These are phyloP conservation scores for Hemerocallis citrina DNA, from an alignment of 106 monocot genomes.

Conservation along the genomic window DNA sequence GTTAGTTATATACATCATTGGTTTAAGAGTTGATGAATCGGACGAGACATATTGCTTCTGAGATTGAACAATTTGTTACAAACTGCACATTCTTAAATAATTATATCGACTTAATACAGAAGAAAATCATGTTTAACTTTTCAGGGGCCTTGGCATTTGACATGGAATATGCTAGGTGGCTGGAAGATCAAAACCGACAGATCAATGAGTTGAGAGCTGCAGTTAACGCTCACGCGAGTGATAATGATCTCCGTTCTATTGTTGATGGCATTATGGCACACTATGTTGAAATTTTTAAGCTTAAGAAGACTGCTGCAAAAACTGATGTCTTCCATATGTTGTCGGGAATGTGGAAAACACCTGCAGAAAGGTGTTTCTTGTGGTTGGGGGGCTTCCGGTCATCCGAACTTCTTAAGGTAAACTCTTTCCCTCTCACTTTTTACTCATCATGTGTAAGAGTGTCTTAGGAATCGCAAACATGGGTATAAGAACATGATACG, in stretches of 20 bases:
- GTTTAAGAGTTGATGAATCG: too few species aligned
- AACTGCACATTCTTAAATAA: neutral
- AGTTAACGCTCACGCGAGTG: slow-evolving; percentile 43
- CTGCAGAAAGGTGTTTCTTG: slow-evolving; percentile 72
- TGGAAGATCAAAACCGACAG: slow-evolving; percentile 51
- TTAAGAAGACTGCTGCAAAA: slow-evolving; percentile 56
- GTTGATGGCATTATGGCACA: slow-evolving; percentile 52
- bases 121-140: slow-evolving; percentile 5
- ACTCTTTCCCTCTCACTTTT: too few species aligned
- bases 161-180: slow-evolving; percentile 68
- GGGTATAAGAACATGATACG: too few species aligned
- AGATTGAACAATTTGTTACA: neutral
- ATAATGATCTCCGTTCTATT: slow-evolving; percentile 39
- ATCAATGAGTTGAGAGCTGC: slow-evolving; percentile 47
- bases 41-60: slow-evolving; percentile 1
- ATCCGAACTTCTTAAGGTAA: slow-evolving; percentile 72
- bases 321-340: slow-evolving; percentile 74
- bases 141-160: slow-evolving; percentile 65
- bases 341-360: slow-evolving; percentile 76
- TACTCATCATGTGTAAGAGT: too few species aligned
- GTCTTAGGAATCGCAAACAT: too few species aligned
- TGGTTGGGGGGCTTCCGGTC: slow-evolving; percentile 80
- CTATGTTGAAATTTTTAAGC: slow-evolving; percentile 54
- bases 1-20: too few species aligned
- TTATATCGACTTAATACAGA: too few species aligned